Base-by-base conservation (phyloP, 441 rosid genomes). In the Populus trichocarpa region DNA sequence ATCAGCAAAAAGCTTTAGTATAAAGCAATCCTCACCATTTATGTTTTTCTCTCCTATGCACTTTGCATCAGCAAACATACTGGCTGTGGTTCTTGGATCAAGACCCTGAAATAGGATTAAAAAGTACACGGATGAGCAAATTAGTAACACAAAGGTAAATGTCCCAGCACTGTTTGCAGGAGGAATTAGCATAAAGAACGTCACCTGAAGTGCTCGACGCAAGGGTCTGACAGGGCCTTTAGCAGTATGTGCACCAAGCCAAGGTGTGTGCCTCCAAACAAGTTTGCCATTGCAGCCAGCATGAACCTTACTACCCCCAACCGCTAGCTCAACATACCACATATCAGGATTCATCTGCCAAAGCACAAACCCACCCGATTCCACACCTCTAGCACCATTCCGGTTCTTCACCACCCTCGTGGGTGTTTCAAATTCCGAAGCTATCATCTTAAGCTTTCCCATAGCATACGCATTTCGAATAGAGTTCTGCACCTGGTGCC, bases 281-380 rank as follows among this genome's bases (percentile, higher is more conserved):
- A 95, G 93, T 77, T 92, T 93, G 8, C 99, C 99, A 84, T 96
- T 93, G 71, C 99, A 93, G 12, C 99, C 99, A 83, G 97, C 99
- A 76, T 84, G 97, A 85, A 93, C 93, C 80, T 96, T 96, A 77
- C 97, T 89, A 20, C 89, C 96, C 50, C 95, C 95, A 23, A 92
- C 94, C 0, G 97, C 93, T 73, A 93, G 95, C 85, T 93, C 99
- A 69, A 93, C 95, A 35, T 96, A 96, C 99, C 99, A 96, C 94
- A 91, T 92, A 65, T 92, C 97, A 2, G 94, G 97, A 86, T 93
- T 82, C 99, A 93, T 96, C 88, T 96, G 98, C 99, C 99, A 96
- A 9, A 95, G 94, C 76, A 95, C 98, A 67, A 95, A 95, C 0
- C 98, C 94, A 72, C 99, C 99, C 0, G 94, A 81, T 77, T 95